phyloP scores from a whole-genome alignment of 2,329 filamentous ascomycete genomes.

The Parastagonospora avenae region DNA sequence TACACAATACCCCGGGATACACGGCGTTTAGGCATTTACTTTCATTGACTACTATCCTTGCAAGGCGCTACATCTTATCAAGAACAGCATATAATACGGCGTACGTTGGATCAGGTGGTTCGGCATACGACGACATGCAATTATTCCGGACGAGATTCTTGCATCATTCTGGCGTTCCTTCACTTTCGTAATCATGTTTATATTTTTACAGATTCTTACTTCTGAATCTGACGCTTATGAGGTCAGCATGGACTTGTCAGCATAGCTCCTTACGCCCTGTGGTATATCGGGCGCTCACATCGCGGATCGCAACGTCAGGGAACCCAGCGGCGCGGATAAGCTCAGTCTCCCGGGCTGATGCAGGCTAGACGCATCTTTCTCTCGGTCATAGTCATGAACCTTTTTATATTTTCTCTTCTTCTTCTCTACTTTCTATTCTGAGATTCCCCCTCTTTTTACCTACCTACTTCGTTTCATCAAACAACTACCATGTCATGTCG shows the following conservation, averaged over 20 bases:
- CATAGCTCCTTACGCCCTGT: constrained; percentile 4
- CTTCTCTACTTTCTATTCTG: background rate
- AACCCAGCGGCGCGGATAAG: background rate
- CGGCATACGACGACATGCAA: constrained; percentile 18
- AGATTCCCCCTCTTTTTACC: constrained; percentile 10
- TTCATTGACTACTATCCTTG: constrained; percentile 12
- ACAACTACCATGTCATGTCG: no score
- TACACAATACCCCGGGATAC: constrained; percentile 41
- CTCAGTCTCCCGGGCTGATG: background rate
- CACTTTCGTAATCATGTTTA: constrained; percentile 5
- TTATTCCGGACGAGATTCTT: no score
- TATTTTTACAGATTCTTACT: constrained; percentile 5
- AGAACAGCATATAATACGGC: constrained; percentile 18
- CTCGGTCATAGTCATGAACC: background rate
- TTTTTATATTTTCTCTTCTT: constrained; percentile 1
- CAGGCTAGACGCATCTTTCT: no score
- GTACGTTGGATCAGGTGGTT: constrained; percentile 19
- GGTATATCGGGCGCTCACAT: background rate
- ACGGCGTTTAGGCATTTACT: constrained; percentile 30
- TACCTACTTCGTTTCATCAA: no score
- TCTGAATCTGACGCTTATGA: background rate
- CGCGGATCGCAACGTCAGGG: background rate
- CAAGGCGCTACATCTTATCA: constrained; percentile 13
- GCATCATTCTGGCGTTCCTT: constrained; percentile 14
- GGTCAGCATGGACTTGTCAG: background rate